Evolutionary conservation across 2,329 filamentous ascomycete species (phyloP).

Genomic region (Phialophora verrucosa): DNA sequence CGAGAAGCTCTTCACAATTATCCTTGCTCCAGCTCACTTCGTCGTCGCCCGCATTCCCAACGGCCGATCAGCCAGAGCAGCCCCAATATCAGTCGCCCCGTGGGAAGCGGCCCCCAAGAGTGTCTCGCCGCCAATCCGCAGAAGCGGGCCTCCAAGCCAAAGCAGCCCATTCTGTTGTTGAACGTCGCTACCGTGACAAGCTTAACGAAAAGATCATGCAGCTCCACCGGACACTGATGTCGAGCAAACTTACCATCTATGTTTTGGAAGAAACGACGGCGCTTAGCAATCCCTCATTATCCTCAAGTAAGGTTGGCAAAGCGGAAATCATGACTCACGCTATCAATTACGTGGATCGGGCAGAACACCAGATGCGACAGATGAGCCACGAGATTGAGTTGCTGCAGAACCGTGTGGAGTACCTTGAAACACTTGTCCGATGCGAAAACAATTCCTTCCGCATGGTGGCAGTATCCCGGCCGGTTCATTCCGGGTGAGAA

Average conservation of each 20-base stretch:
- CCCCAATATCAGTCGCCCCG: neutral
- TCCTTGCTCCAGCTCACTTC: neutral
- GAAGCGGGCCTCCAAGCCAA: neutral
- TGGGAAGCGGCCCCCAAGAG: neutral
- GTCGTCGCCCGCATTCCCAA: neutral
- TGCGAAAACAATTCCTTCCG: no score
- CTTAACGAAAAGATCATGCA: conserved; percentile 4
- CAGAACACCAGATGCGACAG: neutral
- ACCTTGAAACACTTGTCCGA: neutral
- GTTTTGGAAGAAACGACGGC: neutral
- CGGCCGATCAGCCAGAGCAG: neutral
- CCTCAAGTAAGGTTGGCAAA: neutral
- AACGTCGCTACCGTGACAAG: conserved; percentile 1
- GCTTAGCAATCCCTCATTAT: neutral
- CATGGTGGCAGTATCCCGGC: neutral
- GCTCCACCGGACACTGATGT: neutral
- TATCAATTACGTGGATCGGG: neutral
- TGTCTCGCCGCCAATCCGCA: neutral
- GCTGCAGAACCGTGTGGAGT: neutral
- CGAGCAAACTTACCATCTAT: neutral
- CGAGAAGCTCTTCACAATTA: neutral
- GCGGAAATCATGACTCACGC: neutral
- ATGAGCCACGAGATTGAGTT: neutral
- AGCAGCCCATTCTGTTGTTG: conserved; percentile 5
- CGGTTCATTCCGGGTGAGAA: neutral